Evolutionary conservation across 345 rosid species (phyloP).

Genomic region (Mallotus nudiflorus): DNA sequence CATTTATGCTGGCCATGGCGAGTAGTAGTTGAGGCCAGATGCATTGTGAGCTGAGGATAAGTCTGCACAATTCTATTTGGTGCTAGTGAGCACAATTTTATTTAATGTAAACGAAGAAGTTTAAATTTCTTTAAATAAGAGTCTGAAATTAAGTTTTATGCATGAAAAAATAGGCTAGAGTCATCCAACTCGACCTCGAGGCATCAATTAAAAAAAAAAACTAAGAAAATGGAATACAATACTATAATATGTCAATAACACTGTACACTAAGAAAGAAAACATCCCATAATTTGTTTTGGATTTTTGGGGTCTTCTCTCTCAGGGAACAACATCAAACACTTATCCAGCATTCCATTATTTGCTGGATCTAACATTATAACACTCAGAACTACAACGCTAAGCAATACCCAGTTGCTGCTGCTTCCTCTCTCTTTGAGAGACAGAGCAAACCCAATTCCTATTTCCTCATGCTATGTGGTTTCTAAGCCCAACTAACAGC

Average conservation of each 20-base stretch:
- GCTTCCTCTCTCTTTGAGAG: slow-evolving; percentile 9
- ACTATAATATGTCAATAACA: background rate
- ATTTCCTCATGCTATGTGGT: background rate
- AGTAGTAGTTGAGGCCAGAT: too few species aligned
- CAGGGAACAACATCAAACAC: slow-evolving; percentile 26
- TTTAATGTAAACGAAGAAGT: too few species aligned
- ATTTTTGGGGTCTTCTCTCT: slow-evolving; percentile 16
- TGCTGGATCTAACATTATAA: slow-evolving; percentile 15
- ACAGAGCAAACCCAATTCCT: slow-evolving; percentile 5
- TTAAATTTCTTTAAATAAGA: too few species aligned
- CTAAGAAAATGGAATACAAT: background rate
- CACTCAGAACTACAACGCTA: slow-evolving; percentile 14
- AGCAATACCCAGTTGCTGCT: slow-evolving; percentile 5
- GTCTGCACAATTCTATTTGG: too few species aligned
- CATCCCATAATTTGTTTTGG: background rate
- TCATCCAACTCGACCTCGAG: too few species aligned
- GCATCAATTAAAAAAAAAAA: too few species aligned
- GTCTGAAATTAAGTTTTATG: too few species aligned
- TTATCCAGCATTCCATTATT: slow-evolving; percentile 15
- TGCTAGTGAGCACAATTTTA: too few species aligned
- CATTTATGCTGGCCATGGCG: too few species aligned
- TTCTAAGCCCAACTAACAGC: slow-evolving; percentile 61
- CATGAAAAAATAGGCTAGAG: too few species aligned
- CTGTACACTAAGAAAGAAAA: slow-evolving; percentile 26
- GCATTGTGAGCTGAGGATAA: too few species aligned